phyloP scores from a whole-genome alignment of 2,329 filamentous ascomycete genomes.

The Thermoascus crustaceus region DNA sequence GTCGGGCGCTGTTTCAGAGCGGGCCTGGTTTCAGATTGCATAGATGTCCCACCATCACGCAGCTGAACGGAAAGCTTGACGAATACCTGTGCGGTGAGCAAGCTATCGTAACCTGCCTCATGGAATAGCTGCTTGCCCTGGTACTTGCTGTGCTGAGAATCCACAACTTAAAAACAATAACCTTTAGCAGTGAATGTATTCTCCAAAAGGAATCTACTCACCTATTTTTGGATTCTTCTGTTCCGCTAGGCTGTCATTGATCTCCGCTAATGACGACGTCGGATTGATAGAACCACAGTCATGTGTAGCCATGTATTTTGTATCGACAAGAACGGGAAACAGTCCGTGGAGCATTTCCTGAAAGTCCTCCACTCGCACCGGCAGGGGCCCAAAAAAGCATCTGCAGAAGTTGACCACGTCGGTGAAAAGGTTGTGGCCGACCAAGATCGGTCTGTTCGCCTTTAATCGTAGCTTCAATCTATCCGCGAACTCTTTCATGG shows the following conservation, averaged over 20 bases:
- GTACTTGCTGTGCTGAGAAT: slow-evolving; percentile 26
- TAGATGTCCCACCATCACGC: slow-evolving; percentile 26
- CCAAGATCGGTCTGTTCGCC: slow-evolving; percentile 42
- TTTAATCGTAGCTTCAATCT: slow-evolving; percentile 35
- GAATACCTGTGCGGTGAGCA: slow-evolving; percentile 52
- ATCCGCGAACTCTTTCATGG: slow-evolving; percentile 20
- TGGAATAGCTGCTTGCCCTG: slow-evolving; percentile 29
- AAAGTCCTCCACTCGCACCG: slow-evolving; percentile 49
- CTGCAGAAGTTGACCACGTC: slow-evolving; percentile 55
- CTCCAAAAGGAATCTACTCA: slow-evolving; percentile 11
- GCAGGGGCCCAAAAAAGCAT: slow-evolving; percentile 51
- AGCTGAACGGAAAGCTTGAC: slow-evolving; percentile 49
- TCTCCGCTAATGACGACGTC: slow-evolving; percentile 25
- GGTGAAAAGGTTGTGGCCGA: slow-evolving; percentile 57
- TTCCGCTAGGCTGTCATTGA: slow-evolving; percentile 18
- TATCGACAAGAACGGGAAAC: slow-evolving; percentile 53
- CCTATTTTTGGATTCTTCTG: slow-evolving; percentile 23
- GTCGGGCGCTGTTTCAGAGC: background rate
- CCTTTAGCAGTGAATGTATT: slow-evolving; percentile 12
- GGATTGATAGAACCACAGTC: slow-evolving; percentile 46
- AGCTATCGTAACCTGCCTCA: slow-evolving; percentile 57
- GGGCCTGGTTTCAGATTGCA: slow-evolving; percentile 17
- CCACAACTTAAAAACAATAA: slow-evolving; percentile 20
- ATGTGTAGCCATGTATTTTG: slow-evolving; percentile 55
- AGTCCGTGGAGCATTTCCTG: slow-evolving; percentile 41